Conservation (phyloP, 2,329 filamentous ascomycete genomes). For the Talaromyces sp. region DNA sequence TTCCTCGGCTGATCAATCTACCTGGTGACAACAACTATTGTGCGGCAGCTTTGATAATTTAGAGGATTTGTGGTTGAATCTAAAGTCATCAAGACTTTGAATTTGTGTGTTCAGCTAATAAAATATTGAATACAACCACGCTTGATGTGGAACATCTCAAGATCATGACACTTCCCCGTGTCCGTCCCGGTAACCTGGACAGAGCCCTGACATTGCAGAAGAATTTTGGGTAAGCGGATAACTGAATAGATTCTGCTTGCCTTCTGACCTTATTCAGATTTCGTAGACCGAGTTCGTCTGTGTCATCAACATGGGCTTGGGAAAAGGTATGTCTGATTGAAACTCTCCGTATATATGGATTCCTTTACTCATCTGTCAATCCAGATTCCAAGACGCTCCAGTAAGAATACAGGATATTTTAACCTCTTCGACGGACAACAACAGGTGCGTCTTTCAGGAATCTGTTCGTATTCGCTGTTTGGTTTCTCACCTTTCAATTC, state of each 20-base stretch:
- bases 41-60: not conserved
- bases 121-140: not conserved
- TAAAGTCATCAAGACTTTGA: too few relatives aligned
- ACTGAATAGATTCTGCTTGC: not conserved
- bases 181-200: not conserved
- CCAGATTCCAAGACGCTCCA: not conserved
- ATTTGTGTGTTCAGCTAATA: not conserved
- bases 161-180: slow-evolving; percentile 3
- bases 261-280: not conserved
- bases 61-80: too few relatives aligned
- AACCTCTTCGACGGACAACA: not conserved
- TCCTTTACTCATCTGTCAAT: not conserved
- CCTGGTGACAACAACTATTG: not conserved
- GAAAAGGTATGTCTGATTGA: not conserved
- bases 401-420: too few relatives aligned
- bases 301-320: slow-evolving; percentile 1
- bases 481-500: not conserved
- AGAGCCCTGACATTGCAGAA: slow-evolving; percentile 1
- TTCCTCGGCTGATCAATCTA: not conserved
- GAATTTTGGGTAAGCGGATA: not conserved
- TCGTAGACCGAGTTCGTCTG: not conserved
- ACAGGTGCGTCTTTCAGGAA: not conserved
- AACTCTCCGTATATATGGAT: not conserved
- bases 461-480: not conserved
- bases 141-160: slow-evolving; percentile 3